Evolutionary conservation across 2,329 filamentous ascomycete species (phyloP), one percentile per base, ranked within the genome.

Genomic region (Pezicula neosporulosa): DNA sequence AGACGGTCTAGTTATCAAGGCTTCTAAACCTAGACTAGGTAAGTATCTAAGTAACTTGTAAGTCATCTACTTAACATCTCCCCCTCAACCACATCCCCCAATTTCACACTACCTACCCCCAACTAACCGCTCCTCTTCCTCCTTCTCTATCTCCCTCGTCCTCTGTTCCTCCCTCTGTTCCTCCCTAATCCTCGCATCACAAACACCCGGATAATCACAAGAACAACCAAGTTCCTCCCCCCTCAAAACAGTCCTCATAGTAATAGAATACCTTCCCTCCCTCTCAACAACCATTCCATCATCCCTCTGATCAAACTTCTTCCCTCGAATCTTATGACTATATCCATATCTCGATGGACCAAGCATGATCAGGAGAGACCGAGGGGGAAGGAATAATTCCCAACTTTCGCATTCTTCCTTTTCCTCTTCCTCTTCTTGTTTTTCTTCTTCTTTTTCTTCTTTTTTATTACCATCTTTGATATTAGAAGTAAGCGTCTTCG

Each of bases 171-270:
- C 13, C 16, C 35, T 45, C 44, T 46, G 28, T 36, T 54, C 52
- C 16, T 54, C 52, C 24, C 41, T 36, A 6, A 54, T 52, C 16
- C 50, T 52, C 15, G 52, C 45, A 44, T 54, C 52, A 41, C 52
- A 54, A 38, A 54, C 52, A 12, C 44, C 52, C 3, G 49, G 52
- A 43, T 49, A 54, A 12, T 35, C 28, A 52, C 52, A 54, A 4
- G 4, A 2, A 46, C 52, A 54, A 2, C 33, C 36, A 4, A 46
- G 16, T 18, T 52, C 49, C 3, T 2, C 37, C 9, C 49, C 50
- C 38, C 33, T 38, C 3, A 35, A 46, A 18, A 54, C 50, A 19
- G 16, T 52, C 13, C 52, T 42, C 52, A 54, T 54, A 7, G 52
- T 54, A 35, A 54, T 44, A 16, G 49, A 52, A 44, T 51, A 54